A percentile compares a stretch with the other conserved stretches of the same genome.
phyloP scores from a whole-genome alignment of 2,329 filamentous ascomycete species.

The Fusarium dlaminii region DNA sequence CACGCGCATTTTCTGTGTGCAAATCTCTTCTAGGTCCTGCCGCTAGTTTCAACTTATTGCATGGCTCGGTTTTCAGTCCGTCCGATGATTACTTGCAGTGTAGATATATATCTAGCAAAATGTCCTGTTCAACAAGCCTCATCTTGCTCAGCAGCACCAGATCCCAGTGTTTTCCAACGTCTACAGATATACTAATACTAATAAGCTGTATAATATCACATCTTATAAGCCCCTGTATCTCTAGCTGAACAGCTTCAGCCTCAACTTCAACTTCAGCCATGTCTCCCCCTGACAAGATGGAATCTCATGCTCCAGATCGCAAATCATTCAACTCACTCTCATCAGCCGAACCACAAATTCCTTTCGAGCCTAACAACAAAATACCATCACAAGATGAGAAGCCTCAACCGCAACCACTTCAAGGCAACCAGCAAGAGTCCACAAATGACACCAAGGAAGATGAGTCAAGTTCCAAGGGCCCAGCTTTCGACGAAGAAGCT shows the following conservation, averaged over 20 bases:
- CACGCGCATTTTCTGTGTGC: neutral
- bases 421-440: neutral
- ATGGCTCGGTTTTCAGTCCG: slow-evolving; percentile 17
- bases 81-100: slow-evolving; percentile 13
- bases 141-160: neutral
- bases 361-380: neutral
- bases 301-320: slow-evolving; percentile 1
- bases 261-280: slow-evolving; percentile 9
- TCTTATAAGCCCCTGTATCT: neutral
- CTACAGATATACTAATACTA: neutral
- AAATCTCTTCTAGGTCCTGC: neutral
- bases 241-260: neutral
- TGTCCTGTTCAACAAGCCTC: slow-evolving; percentile 4
- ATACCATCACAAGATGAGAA: neutral
- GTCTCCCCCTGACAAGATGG: slow-evolving; percentile 3
- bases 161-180: neutral
- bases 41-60: slow-evolving; percentile 5
- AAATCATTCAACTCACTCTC: slow-evolving; percentile 35
- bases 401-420: neutral
- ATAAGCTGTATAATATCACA: neutral
- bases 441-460: slow-evolving; percentile 31
- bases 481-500: slow-evolving; percentile 40
- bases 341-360: slow-evolving; percentile 21
- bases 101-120: slow-evolving; percentile 31
- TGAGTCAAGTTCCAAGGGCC: slow-evolving; percentile 6